Percentiles rank a stretch among this genome's conserved stretches.
These are phyloP conservation scores for Lichtheimia hyalospora DNA, from an alignment of 371 early-diverging fungal genomes.

Conservation along the genomic window DNA sequence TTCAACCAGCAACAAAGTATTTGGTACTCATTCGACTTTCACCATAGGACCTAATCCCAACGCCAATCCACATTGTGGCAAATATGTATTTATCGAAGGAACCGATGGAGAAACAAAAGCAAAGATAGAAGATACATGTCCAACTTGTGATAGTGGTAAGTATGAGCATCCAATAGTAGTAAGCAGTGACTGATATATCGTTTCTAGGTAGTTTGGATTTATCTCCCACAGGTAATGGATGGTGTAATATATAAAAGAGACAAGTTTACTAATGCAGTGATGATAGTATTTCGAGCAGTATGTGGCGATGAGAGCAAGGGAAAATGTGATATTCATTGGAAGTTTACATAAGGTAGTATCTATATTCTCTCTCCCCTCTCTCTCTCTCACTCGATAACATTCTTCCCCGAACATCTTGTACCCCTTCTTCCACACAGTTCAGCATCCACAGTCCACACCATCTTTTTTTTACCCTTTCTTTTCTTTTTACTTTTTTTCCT, in stretches of 20 bases:
- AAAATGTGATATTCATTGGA: slow-evolving; percentile 22
- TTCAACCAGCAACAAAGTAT: no score
- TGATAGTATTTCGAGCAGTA: slow-evolving; percentile 22
- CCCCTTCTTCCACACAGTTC: neutral
- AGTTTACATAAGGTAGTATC: slow-evolving; percentile 10
- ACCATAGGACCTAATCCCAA: slow-evolving; percentile 40
- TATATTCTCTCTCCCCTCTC: no score
- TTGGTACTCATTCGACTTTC: neutral
- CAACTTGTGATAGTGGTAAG: slow-evolving; percentile 34
- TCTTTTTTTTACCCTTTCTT: neutral
- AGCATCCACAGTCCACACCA: no score
- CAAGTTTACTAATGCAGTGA: neutral
- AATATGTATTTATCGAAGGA: slow-evolving; percentile 31
- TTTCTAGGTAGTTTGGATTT: slow-evolving; percentile 34
- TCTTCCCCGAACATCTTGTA: neutral
- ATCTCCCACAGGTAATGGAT: slow-evolving; percentile 33
- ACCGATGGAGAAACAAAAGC: slow-evolving; percentile 23
- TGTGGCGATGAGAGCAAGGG: slow-evolving; percentile 23
- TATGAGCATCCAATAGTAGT: neutral
- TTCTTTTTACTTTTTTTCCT: neutral
- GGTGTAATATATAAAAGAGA: neutral
- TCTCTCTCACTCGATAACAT: slow-evolving; percentile 5
- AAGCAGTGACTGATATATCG: slow-evolving; percentile 1
- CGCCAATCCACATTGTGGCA: slow-evolving; percentile 29
- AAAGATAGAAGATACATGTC: slow-evolving; percentile 40